Percentiles rank a stretch among this genome's conserved stretches.
phyloP scores from a whole-genome alignment of 495 filamentous ascomycete species.

The Tuber microsphaerosporum region DNA sequence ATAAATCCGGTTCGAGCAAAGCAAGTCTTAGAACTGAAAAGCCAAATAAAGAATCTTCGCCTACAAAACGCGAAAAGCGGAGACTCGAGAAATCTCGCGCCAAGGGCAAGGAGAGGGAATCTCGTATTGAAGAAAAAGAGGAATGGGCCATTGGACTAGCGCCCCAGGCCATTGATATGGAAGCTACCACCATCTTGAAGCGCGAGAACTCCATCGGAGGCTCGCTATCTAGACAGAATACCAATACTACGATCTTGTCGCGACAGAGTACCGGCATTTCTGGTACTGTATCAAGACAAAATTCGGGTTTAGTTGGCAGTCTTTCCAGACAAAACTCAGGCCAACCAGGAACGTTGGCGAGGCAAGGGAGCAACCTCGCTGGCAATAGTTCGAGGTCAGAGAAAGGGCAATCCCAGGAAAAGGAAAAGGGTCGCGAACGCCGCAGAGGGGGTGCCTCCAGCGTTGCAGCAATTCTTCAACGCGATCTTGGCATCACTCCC shows the following conservation, averaged over 20 bases:
- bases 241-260: constrained; percentile 1
- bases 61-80: constrained; percentile 16
- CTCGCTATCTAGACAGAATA: background rate
- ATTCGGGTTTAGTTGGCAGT: constrained; percentile 12
- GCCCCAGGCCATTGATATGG: constrained; percentile 54
- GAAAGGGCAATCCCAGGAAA: constrained; percentile 33
- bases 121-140: constrained; percentile 29
- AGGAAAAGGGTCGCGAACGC: constrained; percentile 43
- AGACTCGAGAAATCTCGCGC: constrained; percentile 49
- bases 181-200: constrained; percentile 48
- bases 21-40: constrained; percentile 48
- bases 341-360: constrained; percentile 6
- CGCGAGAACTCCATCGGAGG: constrained; percentile 35
- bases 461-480: constrained; percentile 78
- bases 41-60: constrained; percentile 46
- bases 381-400: constrained; percentile 19
- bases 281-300: constrained; percentile 6
- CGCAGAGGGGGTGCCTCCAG: constrained; percentile 49
- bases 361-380: constrained; percentile 38
- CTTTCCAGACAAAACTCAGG: constrained; percentile 5
- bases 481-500: constrained; percentile 73
- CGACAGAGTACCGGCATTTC: background rate
- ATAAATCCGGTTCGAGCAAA: constrained; percentile 47
- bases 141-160: constrained; percentile 72
- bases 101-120: constrained; percentile 49